Evolutionary conservation across 1,139 yeast genomes (phyloP).

Genomic region (Meyerozyma carpophila): DNA sequence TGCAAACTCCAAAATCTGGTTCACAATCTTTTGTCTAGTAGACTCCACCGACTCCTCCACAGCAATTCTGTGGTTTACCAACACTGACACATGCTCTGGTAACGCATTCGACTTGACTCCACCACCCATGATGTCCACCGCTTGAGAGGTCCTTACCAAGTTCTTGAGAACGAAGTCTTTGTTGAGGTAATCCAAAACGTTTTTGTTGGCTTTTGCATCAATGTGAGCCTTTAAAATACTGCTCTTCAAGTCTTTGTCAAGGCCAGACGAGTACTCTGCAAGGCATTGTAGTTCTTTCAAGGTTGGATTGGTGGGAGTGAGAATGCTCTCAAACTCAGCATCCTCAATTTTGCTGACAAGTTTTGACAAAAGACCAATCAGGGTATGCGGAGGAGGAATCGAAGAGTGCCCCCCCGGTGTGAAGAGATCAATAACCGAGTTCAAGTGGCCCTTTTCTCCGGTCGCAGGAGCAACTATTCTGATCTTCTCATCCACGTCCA

Average conservation of each 20-base stretch:
- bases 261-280: conserved; percentile 32
- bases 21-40: conserved; percentile 33
- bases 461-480: conserved; percentile 52
- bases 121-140: conserved; percentile 63
- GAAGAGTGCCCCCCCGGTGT: conserved; percentile 49
- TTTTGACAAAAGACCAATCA: conserved; percentile 41
- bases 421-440: conserved; percentile 30
- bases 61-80: conserved; percentile 57
- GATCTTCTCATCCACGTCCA: conserved; percentile 31
- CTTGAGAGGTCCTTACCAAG: conserved; percentile 58
- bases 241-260: conserved; percentile 25
- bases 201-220: conserved; percentile 35
- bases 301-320: conserved; percentile 38
- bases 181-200: conserved; percentile 31
- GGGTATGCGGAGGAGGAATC: conserved; percentile 43
- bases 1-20: conserved; percentile 37
- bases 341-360: conserved; percentile 35
- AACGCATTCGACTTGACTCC: conserved; percentile 70
- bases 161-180: conserved; percentile 24
- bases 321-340: conserved; percentile 25
- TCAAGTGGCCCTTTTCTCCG: conserved; percentile 43
- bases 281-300: conserved; percentile 37
- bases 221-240: conserved; percentile 39
- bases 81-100: conserved; percentile 58
- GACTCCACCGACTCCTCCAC: conserved; percentile 42